A percentile compares a stretch with the other conserved stretches of the same genome.
phyloP scores from a whole-genome alignment of 164 flowering plant genomes.

The Magnolia changhungtana region DNA sequence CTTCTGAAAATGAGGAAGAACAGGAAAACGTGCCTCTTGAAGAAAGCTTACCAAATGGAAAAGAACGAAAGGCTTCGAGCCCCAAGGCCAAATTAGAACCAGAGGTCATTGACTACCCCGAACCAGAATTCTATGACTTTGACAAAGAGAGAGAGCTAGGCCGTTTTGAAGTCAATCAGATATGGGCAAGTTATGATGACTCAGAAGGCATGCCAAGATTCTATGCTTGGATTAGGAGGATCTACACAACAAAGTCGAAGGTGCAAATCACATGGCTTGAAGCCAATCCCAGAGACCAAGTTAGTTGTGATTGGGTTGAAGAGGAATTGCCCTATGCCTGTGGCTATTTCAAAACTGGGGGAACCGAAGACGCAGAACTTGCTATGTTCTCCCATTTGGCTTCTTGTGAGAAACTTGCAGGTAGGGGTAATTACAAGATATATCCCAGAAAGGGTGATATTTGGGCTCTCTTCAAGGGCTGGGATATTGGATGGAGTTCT shows the following conservation, averaged over 20 bases:
- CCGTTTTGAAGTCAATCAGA: constrained; percentile 35
- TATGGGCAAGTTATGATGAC: constrained; percentile 61
- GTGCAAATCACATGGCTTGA: constrained; percentile 53
- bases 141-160: constrained; percentile 26
- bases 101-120: constrained; percentile 2
- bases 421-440: constrained; percentile 22
- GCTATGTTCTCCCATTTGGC: constrained; percentile 47
- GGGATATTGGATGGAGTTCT: constrained; percentile 52
- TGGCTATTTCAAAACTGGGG: constrained; percentile 36
- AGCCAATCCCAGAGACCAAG: constrained; percentile 24
- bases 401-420: constrained; percentile 6
- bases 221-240: constrained; percentile 40
- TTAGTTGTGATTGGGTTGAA: constrained; percentile 31
- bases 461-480: constrained; percentile 60
- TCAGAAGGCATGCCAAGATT: constrained; percentile 58
- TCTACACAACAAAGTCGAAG: constrained; percentile 30
- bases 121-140: constrained; percentile 3
- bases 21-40: neutral
- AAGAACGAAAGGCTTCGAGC: neutral
- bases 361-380: constrained; percentile 14
- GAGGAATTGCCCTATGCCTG: constrained; percentile 40
- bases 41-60: neutral
- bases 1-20: neutral
- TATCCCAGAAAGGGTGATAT: constrained; percentile 59
- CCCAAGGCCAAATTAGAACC: neutral